Percentiles rank a stretch among this genome's conserved stretches.
Conservation (phyloP, 257 asterid species). For the Solanum bukasovii region DNA sequence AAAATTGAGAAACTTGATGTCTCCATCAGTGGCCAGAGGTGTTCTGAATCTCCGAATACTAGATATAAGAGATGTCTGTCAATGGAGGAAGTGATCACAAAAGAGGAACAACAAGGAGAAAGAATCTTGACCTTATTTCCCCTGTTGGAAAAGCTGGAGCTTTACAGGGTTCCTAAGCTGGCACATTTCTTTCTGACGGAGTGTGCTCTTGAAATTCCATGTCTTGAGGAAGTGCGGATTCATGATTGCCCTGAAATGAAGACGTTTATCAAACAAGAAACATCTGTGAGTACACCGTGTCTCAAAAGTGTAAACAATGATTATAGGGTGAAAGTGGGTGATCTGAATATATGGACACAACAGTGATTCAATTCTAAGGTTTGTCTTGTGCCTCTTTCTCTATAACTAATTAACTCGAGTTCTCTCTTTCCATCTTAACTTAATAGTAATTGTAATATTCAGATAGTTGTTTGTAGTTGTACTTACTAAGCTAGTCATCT, state of each 20-base stretch:
- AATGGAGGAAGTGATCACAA: neutral
- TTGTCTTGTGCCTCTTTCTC: neutral
- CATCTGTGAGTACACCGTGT: neutral
- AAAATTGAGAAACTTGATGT: neutral
- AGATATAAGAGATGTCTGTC: fast-evolving
- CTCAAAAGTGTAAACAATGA: neutral
- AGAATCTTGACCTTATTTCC: neutral
- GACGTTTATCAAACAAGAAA: neutral
- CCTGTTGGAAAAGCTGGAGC: neutral
- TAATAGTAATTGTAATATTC: too few species aligned
- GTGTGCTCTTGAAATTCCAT: neutral
- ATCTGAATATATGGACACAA: too few species aligned
- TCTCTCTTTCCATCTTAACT: too few species aligned
- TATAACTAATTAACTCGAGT: too few species aligned
- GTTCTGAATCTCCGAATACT: neutral
- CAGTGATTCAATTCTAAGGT: neutral
- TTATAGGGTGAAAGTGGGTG: neutral
- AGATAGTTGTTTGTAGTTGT: too few species aligned
- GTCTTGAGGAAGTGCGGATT: neutral
- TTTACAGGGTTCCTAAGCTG: neutral
- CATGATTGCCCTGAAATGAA: neutral
- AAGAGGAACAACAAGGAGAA: neutral
- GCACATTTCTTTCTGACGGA: neutral
- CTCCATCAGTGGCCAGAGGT: neutral
- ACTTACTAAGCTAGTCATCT: too few species aligned